Conservation (phyloP, 129 eudicot genomes). For the Mikania micrantha region DNA sequence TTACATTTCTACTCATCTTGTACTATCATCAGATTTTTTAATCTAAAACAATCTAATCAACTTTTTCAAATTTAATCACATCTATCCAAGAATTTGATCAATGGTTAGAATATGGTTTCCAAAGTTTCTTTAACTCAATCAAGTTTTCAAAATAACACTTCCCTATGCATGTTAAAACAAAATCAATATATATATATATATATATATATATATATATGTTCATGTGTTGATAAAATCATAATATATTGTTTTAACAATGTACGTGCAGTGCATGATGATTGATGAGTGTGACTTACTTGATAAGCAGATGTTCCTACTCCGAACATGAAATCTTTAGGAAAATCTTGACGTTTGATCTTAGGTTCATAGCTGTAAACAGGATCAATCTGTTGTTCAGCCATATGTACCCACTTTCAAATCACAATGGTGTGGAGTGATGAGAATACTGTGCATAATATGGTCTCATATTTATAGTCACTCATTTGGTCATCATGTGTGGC, state of each 20-base stretch:
- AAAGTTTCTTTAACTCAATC: no score
- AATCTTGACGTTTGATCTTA: constrained; percentile 15
- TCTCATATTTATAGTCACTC: background rate
- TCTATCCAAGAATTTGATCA: no score
- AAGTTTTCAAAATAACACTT: no score
- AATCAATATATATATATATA: background rate
- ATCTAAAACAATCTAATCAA: no score
- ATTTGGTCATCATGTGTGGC: no score
- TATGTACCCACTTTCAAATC: background rate
- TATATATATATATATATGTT: no score
- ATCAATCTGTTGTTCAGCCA: background rate
- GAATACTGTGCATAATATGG: background rate
- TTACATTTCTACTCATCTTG: no score
- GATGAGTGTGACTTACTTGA: constrained; percentile 2
- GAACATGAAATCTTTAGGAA: constrained; percentile 14
- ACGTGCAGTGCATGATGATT: background rate
- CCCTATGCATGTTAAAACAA: background rate
- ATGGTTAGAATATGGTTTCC: no score
- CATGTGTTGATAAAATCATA: background rate
- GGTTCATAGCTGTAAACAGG: background rate
- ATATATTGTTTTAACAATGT: background rate
- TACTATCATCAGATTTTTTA: no score
- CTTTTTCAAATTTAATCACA: no score
- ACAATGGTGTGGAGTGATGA: background rate
- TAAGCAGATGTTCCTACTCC: constrained; percentile 28